phyloP scores from a whole-genome alignment of 139 green algal species.

The Deuterostichococcus epilithicus region DNA sequence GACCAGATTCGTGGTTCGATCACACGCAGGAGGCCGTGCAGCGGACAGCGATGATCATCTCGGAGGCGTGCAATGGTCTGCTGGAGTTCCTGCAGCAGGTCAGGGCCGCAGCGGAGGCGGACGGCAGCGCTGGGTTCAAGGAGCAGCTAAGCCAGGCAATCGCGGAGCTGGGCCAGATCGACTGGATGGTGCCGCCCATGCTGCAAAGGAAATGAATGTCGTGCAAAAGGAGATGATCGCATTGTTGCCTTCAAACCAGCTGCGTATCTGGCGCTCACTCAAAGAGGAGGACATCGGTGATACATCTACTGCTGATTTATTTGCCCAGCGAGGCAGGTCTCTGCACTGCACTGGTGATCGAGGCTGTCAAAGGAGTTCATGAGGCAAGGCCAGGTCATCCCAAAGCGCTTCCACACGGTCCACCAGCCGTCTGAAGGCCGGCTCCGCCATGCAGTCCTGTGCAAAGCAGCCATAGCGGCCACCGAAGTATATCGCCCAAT shows the following conservation, averaged over 20 bases:
- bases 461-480: too few relatives aligned
- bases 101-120: neutral
- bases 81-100: slow-evolving; percentile 37
- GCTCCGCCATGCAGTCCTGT: neutral
- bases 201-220: slow-evolving; percentile 29
- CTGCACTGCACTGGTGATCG: too few relatives aligned
- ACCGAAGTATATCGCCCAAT: too few relatives aligned
- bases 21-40: slow-evolving; percentile 21
- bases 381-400: neutral
- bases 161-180: slow-evolving; percentile 30
- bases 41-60: slow-evolving; percentile 17
- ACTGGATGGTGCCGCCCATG: slow-evolving; percentile 77
- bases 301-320: too few relatives aligned
- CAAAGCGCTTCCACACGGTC: neutral
- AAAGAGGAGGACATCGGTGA: too few relatives aligned
- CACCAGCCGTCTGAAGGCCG: neutral
- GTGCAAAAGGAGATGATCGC: too few relatives aligned
- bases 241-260: neutral
- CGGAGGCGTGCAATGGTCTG: slow-evolving; percentile 31
- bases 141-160: slow-evolving; percentile 12
- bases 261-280: neutral
- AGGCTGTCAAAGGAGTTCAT: too few relatives aligned
- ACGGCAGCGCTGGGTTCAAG: slow-evolving; percentile 1
- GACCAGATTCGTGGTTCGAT: too few relatives aligned
- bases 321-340: too few relatives aligned